Conservation (phyloP, 2,329 filamentous ascomycete species). For the Pseudopithomyces maydicus region DNA sequence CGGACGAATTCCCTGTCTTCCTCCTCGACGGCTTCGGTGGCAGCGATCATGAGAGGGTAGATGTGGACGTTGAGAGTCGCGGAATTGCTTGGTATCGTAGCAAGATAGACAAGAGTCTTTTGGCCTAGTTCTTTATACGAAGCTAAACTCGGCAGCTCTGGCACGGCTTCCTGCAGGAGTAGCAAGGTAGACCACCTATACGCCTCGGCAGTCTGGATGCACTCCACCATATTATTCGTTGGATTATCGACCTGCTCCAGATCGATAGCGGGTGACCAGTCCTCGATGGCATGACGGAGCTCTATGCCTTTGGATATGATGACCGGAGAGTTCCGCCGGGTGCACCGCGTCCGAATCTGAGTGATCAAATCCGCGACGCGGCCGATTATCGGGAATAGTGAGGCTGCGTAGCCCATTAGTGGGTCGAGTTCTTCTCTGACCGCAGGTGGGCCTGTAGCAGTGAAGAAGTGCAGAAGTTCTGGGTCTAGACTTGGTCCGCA, state of each 20-base stretch:
- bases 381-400: conserved; percentile 69
- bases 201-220: conserved; percentile 68
- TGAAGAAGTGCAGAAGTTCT: conserved; percentile 22
- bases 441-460: conserved; percentile 23
- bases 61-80: conserved; percentile 71
- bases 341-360: conserved; percentile 55
- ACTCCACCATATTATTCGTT: conserved; percentile 63
- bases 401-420: conserved; percentile 69
- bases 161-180: conserved; percentile 69
- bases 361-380: conserved; percentile 66
- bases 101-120: conserved; percentile 64
- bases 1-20: conserved; percentile 69
- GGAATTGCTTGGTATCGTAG: conserved; percentile 65
- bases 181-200: conserved; percentile 69
- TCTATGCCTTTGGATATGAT: conserved; percentile 66
- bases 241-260: conserved; percentile 66
- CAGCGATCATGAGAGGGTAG: conserved; percentile 68
- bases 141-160: conserved; percentile 65
- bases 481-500: conserved; percentile 59
- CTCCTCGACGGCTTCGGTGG: conserved; percentile 63
- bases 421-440: conserved; percentile 60
- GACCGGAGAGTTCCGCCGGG: conserved; percentile 60
- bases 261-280: conserved; percentile 61
- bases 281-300: conserved; percentile 63
- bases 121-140: conserved; percentile 62